Conservation (phyloP, 306 rosid species). For the Medicago ruthenica region DNA sequence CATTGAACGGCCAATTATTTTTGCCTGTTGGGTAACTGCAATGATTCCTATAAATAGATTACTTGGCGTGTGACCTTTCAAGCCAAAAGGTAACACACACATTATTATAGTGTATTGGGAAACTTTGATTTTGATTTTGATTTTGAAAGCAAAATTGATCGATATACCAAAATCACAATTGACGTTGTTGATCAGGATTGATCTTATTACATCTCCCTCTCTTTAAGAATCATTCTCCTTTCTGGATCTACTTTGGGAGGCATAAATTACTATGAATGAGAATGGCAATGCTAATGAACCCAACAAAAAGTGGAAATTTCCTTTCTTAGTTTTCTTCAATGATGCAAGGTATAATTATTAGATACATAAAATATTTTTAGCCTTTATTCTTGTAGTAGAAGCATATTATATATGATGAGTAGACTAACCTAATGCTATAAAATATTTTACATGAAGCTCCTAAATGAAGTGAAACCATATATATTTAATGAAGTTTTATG, state of each 20-base stretch:
- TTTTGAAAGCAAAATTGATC: background rate
- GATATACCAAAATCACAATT: background rate
- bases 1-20: background rate
- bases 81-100: constrained; percentile 12
- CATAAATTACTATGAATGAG: constrained; percentile 46
- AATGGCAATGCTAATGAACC: constrained; percentile 33
- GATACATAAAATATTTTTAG: background rate
- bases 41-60: constrained; percentile 31
- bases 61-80: constrained; percentile 33
- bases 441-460: constrained; percentile 1
- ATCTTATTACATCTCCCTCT: background rate
- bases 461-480: background rate
- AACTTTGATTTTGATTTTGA: background rate
- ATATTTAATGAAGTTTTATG: background rate
- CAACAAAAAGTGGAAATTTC: constrained; percentile 55
- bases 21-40: constrained; percentile 12
- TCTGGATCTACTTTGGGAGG: background rate
- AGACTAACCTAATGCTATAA: background rate
- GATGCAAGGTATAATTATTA: constrained; percentile 32
- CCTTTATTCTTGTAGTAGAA: background rate
- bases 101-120: background rate
- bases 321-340: constrained; percentile 71
- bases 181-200: background rate
- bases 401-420: background rate
- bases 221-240: constrained; percentile 9